Evolutionary conservation across 495 filamentous ascomycete species (phyloP).

Genomic region (Penicillium lagena): DNA sequence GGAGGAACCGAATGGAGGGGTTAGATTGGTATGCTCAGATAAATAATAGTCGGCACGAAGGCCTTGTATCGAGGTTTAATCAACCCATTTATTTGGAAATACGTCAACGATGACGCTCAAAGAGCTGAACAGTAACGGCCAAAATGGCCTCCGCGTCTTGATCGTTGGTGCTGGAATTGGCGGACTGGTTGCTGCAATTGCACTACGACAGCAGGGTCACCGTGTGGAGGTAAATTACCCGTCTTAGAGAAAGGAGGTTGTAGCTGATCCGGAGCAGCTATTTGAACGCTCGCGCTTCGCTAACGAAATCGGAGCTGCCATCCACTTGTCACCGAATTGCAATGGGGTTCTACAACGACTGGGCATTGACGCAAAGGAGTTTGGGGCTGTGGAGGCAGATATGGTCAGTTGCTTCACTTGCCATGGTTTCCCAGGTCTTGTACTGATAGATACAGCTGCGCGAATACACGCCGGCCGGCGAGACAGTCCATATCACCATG

Average conservation of each 20-base stretch:
- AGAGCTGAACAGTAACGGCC: conserved; percentile 4
- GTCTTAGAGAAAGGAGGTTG: no score
- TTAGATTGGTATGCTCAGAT: background rate
- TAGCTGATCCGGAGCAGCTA: conserved; percentile 24
- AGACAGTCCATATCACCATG: conserved; percentile 23
- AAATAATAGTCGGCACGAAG: background rate
- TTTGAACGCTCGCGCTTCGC: conserved; percentile 47
- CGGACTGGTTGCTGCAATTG: conserved; percentile 48
- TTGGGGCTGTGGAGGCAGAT: conserved; percentile 30
- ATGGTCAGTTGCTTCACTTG: conserved; percentile 7
- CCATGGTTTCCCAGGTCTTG: background rate
- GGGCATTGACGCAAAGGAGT: conserved; percentile 29
- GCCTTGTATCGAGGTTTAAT: no score
- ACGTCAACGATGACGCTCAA: conserved; percentile 6
- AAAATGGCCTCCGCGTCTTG: conserved; percentile 25
- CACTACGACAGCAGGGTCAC: conserved; percentile 47
- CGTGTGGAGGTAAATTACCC: conserved; percentile 31
- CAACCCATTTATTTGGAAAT: no score
- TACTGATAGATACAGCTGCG: conserved; percentile 16
- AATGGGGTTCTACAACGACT: conserved; percentile 40
- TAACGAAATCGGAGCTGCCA: conserved; percentile 50
- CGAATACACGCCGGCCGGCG: conserved; percentile 23
- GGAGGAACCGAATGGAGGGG: background rate
- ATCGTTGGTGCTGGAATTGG: conserved; percentile 56
- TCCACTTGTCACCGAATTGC: conserved; percentile 49